A percentile compares a stretch with the other conserved stretches of the same genome.
These are phyloP conservation scores for Eucalyptus erythrocorys DNA, from an alignment of 345 rosid genomes.

Conservation along the genomic window DNA sequence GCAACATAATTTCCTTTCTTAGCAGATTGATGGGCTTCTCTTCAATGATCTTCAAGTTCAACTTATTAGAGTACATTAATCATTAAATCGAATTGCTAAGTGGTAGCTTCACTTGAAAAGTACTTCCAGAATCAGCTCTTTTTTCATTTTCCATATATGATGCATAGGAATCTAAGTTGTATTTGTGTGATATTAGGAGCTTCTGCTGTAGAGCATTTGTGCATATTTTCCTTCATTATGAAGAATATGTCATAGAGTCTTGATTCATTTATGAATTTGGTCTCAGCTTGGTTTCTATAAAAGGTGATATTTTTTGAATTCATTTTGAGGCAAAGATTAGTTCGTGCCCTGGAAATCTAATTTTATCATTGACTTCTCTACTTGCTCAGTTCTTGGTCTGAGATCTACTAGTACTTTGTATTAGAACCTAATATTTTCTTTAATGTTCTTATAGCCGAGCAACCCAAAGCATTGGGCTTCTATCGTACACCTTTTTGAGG, in stretches of 20 bases:
- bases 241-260: background rate
- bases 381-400: background rate
- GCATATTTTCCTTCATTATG: background rate
- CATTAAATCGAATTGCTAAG: background rate
- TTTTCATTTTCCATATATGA: background rate
- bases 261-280: background rate
- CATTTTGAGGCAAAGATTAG: background rate
- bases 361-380: background rate
- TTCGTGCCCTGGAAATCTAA: background rate
- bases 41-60: background rate
- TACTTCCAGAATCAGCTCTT: background rate
- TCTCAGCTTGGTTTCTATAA: background rate
- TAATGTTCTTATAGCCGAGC: slow-evolving; percentile 37
- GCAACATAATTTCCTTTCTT: background rate
- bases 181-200: background rate
- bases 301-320: background rate
- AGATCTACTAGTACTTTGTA: background rate
- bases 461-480: slow-evolving; percentile 86
- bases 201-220: background rate
- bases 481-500: slow-evolving; percentile 79
- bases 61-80: background rate
- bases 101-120: background rate
- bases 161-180: background rate
- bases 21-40: background rate
- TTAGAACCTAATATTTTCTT: background rate